Base-by-base conservation (phyloP, 2,329 filamentous ascomycete genomes). In the Lecanicillium sp. region DNA sequence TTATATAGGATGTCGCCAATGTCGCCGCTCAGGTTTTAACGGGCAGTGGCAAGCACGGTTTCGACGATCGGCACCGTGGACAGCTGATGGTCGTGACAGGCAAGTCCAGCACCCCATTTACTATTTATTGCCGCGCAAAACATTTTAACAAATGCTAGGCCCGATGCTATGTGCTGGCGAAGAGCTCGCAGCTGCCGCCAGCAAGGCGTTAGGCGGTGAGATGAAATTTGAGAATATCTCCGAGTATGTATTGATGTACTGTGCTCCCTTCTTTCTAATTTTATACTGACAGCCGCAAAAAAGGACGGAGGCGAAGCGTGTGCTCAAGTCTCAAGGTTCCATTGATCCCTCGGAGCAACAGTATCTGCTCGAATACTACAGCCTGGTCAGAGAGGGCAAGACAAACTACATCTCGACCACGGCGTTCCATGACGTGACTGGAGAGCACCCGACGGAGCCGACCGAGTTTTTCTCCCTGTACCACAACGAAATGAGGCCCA, bases 391-490 rank as follows among this genome's bases (percentile, higher is more conserved):
- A 38, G 72, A 75, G 53, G 73, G 74, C 15, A 77, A 76, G 63
- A 74, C 72, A 0, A 77, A 76, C 57, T 77, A 76, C 57, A 71
- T 77, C 53, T 62, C 72, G 2, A 77, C 73, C 1, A 69, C 67
- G 3, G 67, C 72, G 1, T 77, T 76, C 54, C 67, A 72, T 46
- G 66, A 75, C 46, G 66, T 76, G 24, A 76, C 73, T 2, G 70
- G 68, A 4, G 52, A 58, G 27, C 65, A 71, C 51, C 69, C 73
- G 0, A 72, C 70, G 14, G 65, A 74, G 59, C 70, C 68, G 0
- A 59, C 61, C 4, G 70, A 72, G 10, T 76, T 77, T 56, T 77
- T 77, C 61, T 67, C 70, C 45, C 58, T 65, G 23, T 75, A 75
- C 54, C 57, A 61, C 4, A 57, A 59, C 10, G 64, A 69, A 44